Evolutionary conservation across 1,284 basidiomycete genomes (phyloP), one percentile per base, ranked within the genome.

Genomic region (Athelia sp.): DNA sequence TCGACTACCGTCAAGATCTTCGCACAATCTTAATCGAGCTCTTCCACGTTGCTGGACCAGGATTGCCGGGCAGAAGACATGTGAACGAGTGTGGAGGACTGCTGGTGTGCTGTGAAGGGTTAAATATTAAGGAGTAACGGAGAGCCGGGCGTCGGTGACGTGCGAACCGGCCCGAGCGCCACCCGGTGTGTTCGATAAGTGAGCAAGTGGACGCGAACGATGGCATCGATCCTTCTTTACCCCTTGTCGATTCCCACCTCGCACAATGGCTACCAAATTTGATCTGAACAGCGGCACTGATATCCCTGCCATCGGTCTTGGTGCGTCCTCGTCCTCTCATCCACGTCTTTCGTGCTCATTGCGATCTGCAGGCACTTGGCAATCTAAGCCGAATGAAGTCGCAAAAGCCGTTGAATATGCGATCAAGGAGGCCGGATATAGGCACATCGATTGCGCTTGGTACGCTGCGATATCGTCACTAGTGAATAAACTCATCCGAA

Each of bases 391-490:
- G 14, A 83, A 85, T 44, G 81, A 90, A 58, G 88, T 89, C 23
- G 69, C 71, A 18, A 59, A 67, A 42, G 89, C 88, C 1, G 90
- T 93, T 40, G 75, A 78, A 50, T 78, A 81, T 56, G 90, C 90
- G 0, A 65, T 93, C 56, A 86, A 84, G 58, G 78, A 81, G 55
- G 76, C 68, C 17, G 89, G 89, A 6, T 92, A 91, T 67, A 75
- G 82, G 54, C 88, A 90, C 62, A 80, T 92, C 54, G 90, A 93
- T 65, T 84, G 85, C 61, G 90, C 87, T 57, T 87, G 73, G 82
- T 86, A 62, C 58, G 68, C 63, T 40, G 52, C 23, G 21, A 23
- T 13, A 4, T 49, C 18, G 54, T 67, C 66, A 1, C n/a, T n/a
- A n/a, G n/a, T n/a, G 65, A 70, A 48, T 54, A 53, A 17, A 56